Evolutionary conservation across 441 rosid species (phyloP).

Genomic region (Adansonia rubrostipa): DNA sequence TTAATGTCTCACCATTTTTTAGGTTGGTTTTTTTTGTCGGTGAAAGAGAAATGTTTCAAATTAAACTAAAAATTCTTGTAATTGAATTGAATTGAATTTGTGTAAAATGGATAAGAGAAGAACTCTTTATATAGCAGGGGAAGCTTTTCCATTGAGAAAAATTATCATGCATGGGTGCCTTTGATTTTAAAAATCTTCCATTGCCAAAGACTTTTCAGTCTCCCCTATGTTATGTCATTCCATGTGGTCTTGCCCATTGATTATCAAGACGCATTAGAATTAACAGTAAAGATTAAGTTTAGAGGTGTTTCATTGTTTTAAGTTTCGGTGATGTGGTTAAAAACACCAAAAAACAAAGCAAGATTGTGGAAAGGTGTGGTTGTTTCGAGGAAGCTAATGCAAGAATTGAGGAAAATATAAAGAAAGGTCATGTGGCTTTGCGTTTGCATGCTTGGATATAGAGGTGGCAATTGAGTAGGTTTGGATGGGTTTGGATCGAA

Average conservation of each 20-base stretch:
- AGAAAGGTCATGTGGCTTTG: background rate
- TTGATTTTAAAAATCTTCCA: background rate
- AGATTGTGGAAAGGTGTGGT: background rate
- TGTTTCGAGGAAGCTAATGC: background rate
- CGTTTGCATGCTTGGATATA: background rate
- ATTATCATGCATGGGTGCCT: background rate
- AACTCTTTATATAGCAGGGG: background rate
- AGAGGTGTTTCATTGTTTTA: background rate
- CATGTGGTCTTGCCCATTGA: slow-evolving; percentile 4
- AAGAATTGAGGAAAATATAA: background rate
- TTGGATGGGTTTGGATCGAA: too few relatives aligned
- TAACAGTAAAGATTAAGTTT: background rate
- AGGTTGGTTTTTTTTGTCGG: background rate
- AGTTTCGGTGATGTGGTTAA: background rate
- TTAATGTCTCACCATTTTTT: slow-evolving; percentile 15
- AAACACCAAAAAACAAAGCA: too few relatives aligned
- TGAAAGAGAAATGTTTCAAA: background rate
- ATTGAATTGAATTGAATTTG: background rate
- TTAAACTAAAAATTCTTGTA: background rate
- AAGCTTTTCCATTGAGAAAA: slow-evolving; percentile 33
- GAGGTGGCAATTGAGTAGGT: too few relatives aligned
- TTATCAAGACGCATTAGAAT: slow-evolving; percentile 13
- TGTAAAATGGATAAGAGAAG: background rate
- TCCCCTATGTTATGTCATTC: slow-evolving; percentile 26
- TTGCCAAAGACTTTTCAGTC: background rate